Conservation (phyloP, 2,329 filamentous ascomycete species). For the Neofusicoccum kwambonambiense region DNA sequence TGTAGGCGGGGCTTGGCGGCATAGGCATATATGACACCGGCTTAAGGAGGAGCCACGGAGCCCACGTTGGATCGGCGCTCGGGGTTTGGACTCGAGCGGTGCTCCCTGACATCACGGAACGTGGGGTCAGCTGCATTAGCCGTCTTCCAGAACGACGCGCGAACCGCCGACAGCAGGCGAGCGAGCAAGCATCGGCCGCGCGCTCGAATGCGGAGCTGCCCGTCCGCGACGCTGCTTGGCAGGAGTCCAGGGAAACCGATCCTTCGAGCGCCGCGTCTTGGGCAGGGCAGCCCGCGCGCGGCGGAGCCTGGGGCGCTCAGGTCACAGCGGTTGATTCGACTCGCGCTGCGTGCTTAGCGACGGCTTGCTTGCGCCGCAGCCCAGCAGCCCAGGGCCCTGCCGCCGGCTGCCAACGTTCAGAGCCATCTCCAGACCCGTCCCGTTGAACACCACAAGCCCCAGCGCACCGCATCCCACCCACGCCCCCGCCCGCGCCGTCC, state of each 20-base stretch:
- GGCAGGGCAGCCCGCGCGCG: not conserved
- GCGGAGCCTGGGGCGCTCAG: not conserved
- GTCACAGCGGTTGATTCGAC: not conserved
- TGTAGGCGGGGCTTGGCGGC: not conserved
- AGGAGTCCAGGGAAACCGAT: conserved; percentile 8
- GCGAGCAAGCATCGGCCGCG: not conserved
- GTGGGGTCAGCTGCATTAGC: conserved; percentile 12
- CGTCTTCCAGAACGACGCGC: conserved; percentile 1
- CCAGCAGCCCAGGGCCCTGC: not conserved
- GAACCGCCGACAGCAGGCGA: no score
- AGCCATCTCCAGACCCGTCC: not conserved
- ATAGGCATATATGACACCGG: no score
- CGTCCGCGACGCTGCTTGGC: not conserved
- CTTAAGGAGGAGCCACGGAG: no score
- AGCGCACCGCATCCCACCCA: not conserved
- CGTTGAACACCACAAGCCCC: not conserved
- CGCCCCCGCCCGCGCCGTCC: not conserved
- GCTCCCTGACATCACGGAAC: conserved; percentile 15
- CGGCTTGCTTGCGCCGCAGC: conserved; percentile 11
- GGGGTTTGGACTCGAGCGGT: not conserved
- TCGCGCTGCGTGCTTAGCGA: conserved; percentile 12
- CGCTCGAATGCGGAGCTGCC: not conserved
- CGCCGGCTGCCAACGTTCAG: no score
- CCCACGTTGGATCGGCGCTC: not conserved
- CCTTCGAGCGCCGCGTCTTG: not conserved